These are phyloP conservation scores for Aspergillus panamensis DNA, from an alignment of 495 filamentous ascomycete species.

Conservation along the genomic window DNA sequence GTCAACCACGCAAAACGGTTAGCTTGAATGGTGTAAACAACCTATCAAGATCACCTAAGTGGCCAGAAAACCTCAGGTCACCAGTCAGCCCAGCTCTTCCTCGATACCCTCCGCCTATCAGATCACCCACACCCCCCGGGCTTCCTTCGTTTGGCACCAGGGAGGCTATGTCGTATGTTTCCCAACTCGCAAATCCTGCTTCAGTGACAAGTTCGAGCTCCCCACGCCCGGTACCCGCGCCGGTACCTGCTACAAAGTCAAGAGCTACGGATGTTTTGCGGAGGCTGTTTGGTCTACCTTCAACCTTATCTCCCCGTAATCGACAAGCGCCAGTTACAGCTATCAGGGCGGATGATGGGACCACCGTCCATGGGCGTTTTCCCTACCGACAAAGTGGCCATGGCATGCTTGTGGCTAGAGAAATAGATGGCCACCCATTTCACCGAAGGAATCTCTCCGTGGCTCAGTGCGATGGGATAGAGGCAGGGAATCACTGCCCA, in stretches of 20 bases:
- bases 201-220: background rate
- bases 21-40: constrained; percentile 25
- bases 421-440: constrained; percentile 37
- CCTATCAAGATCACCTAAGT: constrained; percentile 16
- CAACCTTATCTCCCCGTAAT: constrained; percentile 1
- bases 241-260: constrained; percentile 2
- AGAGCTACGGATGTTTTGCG: constrained; percentile 21
- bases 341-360: constrained; percentile 38
- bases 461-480: constrained; percentile 14
- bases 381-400: constrained; percentile 40
- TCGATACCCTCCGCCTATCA: constrained; percentile 36
- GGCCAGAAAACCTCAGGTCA: constrained; percentile 26
- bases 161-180: constrained; percentile 38
- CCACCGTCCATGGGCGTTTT: constrained; percentile 38
- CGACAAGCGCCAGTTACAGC: constrained; percentile 12
- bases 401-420: constrained; percentile 26
- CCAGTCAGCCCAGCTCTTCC: constrained; percentile 34
- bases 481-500: background rate
- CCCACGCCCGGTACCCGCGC: constrained; percentile 1
- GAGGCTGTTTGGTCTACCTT: constrained; percentile 28
- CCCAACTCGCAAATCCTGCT: constrained; percentile 23
- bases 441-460: constrained; percentile 26
- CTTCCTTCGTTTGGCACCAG: constrained; percentile 45
- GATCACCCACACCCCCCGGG: constrained; percentile 45
- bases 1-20: constrained; percentile 19